A percentile compares a stretch with the other conserved stretches of the same genome.
Conservation (phyloP, 129 eudicot species). For the Erigeron canadensis region DNA sequence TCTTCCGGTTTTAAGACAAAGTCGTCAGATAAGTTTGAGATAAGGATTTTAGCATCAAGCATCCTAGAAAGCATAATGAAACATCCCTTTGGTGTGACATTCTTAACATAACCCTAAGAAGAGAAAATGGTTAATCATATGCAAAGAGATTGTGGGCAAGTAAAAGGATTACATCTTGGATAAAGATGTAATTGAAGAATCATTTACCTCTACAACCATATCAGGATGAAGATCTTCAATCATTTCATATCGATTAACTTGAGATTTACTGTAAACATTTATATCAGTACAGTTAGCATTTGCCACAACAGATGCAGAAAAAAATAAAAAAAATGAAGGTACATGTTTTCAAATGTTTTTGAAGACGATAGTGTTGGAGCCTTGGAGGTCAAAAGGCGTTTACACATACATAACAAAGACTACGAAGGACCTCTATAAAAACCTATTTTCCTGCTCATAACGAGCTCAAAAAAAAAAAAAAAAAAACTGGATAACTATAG, state of each 20-base stretch:
- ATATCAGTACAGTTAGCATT: constrained; percentile 3
- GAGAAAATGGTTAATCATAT: constrained; percentile 8
- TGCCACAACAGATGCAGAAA: constrained; percentile 3
- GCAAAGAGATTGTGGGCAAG: neutral
- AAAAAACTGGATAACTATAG: neutral
- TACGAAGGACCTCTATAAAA: too few relatives aligned
- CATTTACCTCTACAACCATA: constrained; percentile 67
- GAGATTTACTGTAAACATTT: constrained; percentile 41
- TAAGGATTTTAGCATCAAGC: constrained; percentile 76
- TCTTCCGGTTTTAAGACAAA: constrained; percentile 66
- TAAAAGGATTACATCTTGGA: neutral
- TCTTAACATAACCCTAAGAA: constrained; percentile 82
- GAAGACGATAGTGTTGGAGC: neutral
- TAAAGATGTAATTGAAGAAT: neutral
- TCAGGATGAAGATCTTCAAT: constrained; percentile 72
- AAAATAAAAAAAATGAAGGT: neutral
- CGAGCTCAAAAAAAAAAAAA: neutral
- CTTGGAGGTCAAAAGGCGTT: constrained; percentile 8
- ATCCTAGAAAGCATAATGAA: constrained; percentile 79
- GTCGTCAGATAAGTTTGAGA: constrained; percentile 78
- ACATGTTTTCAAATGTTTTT: neutral
- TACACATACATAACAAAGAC: too few relatives aligned
- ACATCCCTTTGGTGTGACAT: constrained; percentile 73
- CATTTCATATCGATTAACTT: constrained; percentile 38
- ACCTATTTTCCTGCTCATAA: neutral